phyloP scores from a whole-genome alignment of 768 basidiomycete genomes.

The Pleurotus djamor region DNA sequence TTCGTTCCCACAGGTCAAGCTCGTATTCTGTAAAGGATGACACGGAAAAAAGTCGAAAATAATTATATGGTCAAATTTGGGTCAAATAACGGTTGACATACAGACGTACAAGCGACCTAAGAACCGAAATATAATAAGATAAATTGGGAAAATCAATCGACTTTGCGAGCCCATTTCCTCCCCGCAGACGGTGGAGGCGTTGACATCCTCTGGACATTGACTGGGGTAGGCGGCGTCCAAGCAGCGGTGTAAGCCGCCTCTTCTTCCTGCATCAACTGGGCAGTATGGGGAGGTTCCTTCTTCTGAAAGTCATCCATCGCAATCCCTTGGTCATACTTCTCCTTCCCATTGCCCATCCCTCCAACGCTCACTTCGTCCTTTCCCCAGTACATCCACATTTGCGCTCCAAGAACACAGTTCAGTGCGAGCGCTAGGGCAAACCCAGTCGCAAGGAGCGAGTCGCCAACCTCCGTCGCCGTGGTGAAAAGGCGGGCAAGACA shows the following conservation, averaged over 20 bases:
- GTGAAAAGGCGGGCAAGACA: constrained; percentile 94
- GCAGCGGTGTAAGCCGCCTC: not conserved
- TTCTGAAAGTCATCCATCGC: constrained; percentile 10
- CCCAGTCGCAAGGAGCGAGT: constrained; percentile 75
- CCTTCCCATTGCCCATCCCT: constrained; percentile 11
- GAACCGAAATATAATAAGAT: too few relatives aligned
- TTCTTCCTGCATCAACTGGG: constrained; percentile 17
- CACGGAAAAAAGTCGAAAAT: too few relatives aligned
- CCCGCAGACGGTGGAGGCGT: constrained; percentile 49
- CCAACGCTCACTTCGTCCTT: constrained; percentile 26
- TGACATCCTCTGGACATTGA: constrained; percentile 36
- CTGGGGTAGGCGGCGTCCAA: not conserved
- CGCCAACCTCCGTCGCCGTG: constrained; percentile 86
- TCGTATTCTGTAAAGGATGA: too few relatives aligned
- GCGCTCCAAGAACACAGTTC: constrained; percentile 80
- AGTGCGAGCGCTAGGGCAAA: constrained; percentile 81
- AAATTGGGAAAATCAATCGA: constrained; percentile 45
- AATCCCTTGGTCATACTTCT: constrained; percentile 7
- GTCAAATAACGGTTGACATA: too few relatives aligned
- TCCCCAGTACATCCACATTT: constrained; percentile 87
- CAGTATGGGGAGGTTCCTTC: constrained; percentile 15
- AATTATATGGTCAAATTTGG: too few relatives aligned
- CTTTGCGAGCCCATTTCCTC: constrained; percentile 73
- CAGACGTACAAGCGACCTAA: too few relatives aligned
- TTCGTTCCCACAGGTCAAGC: too few relatives aligned